Evolutionary conservation across 352 stramenopile species (phyloP), one percentile per base, ranked within the genome.

Genomic region (Phytophthora lateralis): DNA sequence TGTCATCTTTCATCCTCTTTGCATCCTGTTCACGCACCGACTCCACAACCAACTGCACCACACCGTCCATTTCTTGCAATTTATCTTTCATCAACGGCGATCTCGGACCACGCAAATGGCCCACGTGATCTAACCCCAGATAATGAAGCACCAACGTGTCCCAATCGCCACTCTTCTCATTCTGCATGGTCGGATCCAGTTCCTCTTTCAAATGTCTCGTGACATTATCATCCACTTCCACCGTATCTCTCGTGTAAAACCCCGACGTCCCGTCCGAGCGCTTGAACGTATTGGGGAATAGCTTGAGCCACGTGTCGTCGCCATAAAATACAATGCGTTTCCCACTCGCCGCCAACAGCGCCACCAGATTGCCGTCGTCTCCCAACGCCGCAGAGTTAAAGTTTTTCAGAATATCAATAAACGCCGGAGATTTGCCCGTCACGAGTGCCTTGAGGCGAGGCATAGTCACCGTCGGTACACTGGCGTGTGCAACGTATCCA

Each of bases 371-470:
- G 11, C 85, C 73, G 20, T 95, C 82, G 0, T 72, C 65, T 20
- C 50, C 69, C 18, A 97, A 69, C n/a, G 80, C 80, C 20, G 75
- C 88, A 3, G 89, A 96, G 54, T 97, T 94, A 53, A 97, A 95
- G 53, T 97, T 97, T 66, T 95, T 95, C 32, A 97, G 65, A 45
- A 97, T 89, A 60, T 97, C 89, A 60, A 96, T 95, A 75, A 97
- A 97, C 6, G 84, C 82, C 0, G 89, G 89, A 15, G 89, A 66
- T 60, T 90, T 91, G 21, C 89, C 89, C 8, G 89, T 95, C 42
- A 94, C 71, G 34, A 97, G 73, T 20, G 89, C 89, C 60, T 97
- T 97, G 2, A 97, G 73, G 1, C 89, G 75, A 39, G 89, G 89
- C 89, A 97, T 97, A 20, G 89, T 97, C 47, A 97, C 89, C 4